These are phyloP conservation scores for Leptomonas seymouri DNA, from an alignment of 208 protist genomes.

Conservation along the genomic window DNA sequence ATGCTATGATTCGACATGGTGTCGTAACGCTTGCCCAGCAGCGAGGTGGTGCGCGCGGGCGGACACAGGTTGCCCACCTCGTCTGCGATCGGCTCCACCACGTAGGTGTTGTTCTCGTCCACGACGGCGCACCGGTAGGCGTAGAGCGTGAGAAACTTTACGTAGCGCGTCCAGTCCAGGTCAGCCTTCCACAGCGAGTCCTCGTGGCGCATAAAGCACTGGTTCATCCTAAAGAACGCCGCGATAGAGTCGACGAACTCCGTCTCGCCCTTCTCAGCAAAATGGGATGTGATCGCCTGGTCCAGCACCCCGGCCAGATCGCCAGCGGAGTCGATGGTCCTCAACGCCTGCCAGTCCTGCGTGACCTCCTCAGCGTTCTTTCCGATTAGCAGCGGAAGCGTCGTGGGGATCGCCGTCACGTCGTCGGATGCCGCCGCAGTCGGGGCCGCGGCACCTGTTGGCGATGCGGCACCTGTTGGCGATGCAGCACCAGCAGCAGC, in stretches of 20 bases:
- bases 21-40: conserved; percentile 69
- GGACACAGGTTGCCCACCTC: conserved; percentile 46
- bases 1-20: conserved; percentile 47
- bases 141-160: conserved; percentile 87
- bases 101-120: conserved; percentile 29
- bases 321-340: conserved; percentile 49
- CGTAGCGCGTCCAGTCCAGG: conserved; percentile 77
- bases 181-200: conserved; percentile 34
- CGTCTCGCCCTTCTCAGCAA: conserved; percentile 55
- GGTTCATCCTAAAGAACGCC: conserved; percentile 59
- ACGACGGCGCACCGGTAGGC: conserved; percentile 49
- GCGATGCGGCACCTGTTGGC: background rate
- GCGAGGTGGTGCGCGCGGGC: conserved; percentile 39
- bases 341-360: conserved; percentile 28
- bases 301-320: conserved; percentile 79
- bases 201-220: conserved; percentile 55
- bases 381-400: conserved; percentile 31
- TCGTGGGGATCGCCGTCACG: conserved; percentile 17
- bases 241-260: conserved; percentile 47
- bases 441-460: background rate
- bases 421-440: conserved; percentile 13
- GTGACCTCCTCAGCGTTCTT: conserved; percentile 12
- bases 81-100: conserved; percentile 52
- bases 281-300: conserved; percentile 78
- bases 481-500: background rate